A percentile compares a stretch with the other conserved stretches of the same genome.
These are phyloP conservation scores for Porphyrellus cyaneotinctus DNA, from an alignment of 768 basidiomycete species.

Conservation along the genomic window DNA sequence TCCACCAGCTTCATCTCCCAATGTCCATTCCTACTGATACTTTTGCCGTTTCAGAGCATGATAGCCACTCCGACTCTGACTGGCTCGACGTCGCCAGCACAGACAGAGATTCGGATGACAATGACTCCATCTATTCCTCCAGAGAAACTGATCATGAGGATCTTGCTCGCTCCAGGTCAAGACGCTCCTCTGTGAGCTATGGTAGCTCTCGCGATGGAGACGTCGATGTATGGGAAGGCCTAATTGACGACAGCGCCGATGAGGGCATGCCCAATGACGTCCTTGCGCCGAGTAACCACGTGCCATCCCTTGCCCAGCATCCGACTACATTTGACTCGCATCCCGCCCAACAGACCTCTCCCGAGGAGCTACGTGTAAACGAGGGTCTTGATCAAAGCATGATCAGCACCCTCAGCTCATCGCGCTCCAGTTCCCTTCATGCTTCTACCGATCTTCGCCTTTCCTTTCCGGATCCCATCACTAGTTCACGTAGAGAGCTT, in stretches of 20 bases:
- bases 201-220: slow-evolving; percentile 67
- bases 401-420: slow-evolving; percentile 72
- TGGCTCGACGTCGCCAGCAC: slow-evolving; percentile 77
- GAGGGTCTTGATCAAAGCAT: slow-evolving; percentile 80
- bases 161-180: slow-evolving; percentile 50
- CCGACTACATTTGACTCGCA: slow-evolving; percentile 26
- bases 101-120: slow-evolving; percentile 61
- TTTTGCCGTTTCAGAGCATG: slow-evolving; percentile 55
- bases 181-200: slow-evolving; percentile 65
- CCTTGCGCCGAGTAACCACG: slow-evolving; percentile 21
- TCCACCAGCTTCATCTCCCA: slow-evolving; percentile 16
- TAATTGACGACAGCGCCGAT: slow-evolving; percentile 60
- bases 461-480: slow-evolving; percentile 81
- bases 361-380: slow-evolving; percentile 66
- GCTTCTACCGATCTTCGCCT: slow-evolving; percentile 64
- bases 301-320: slow-evolving; percentile 16
- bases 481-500: slow-evolving; percentile 59
- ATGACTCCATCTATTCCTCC: slow-evolving; percentile 58
- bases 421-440: slow-evolving; percentile 60
- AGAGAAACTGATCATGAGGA: slow-evolving; percentile 60
- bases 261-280: slow-evolving; percentile 35
- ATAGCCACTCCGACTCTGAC: slow-evolving; percentile 72
- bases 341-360: slow-evolving; percentile 33
- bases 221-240: slow-evolving; percentile 75
- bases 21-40: slow-evolving; percentile 37